These are phyloP conservation scores for Lotmaria passim DNA, from an alignment of 208 protist genomes.

Conservation along the genomic window DNA sequence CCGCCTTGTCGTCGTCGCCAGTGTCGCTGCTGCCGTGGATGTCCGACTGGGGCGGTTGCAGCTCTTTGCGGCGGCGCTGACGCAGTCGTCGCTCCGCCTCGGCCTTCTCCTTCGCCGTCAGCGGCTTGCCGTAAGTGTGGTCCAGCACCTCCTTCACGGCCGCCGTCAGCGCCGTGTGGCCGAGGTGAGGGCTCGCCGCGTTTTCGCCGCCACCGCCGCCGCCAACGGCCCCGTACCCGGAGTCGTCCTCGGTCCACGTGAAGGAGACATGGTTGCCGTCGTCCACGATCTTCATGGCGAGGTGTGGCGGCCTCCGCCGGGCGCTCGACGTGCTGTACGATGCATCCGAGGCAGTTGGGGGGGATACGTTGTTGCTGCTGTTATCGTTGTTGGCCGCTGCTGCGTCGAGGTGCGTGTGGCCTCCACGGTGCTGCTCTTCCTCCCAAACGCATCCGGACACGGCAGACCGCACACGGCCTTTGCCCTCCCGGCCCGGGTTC, in stretches of 20 bases:
- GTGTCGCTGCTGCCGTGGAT: background rate
- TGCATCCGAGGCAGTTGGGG: background rate
- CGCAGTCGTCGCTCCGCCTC: slow-evolving; percentile 39
- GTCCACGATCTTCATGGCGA: slow-evolving; percentile 16
- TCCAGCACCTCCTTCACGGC: slow-evolving; percentile 34
- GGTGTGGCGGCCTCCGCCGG: background rate
- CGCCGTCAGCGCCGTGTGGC: background rate
- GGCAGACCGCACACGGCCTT: slow-evolving; percentile 42
- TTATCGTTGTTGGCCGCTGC: background rate
- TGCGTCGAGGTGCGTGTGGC: background rate
- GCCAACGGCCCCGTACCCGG: background rate
- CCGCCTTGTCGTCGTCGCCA: background rate
- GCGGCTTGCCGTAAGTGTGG: slow-evolving; percentile 43
- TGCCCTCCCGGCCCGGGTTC: slow-evolving; percentile 16
- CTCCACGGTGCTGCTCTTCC: background rate
- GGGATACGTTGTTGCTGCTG: slow-evolving; percentile 1
- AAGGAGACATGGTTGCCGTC: slow-evolving; percentile 12
- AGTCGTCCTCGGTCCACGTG: slow-evolving; percentile 14
- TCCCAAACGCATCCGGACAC: slow-evolving; percentile 43
- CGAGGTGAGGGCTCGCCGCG: background rate
- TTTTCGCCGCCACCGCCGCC: no score
- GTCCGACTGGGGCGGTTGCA: slow-evolving; percentile 5
- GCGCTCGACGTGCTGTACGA: background rate
- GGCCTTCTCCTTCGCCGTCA: slow-evolving; percentile 35
- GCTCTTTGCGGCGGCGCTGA: slow-evolving; percentile 24